A percentile compares a stretch with the other conserved stretches of the same genome.
Conservation (phyloP, 164 flowering plant species). For the Aristolochia fimbriata region DNA sequence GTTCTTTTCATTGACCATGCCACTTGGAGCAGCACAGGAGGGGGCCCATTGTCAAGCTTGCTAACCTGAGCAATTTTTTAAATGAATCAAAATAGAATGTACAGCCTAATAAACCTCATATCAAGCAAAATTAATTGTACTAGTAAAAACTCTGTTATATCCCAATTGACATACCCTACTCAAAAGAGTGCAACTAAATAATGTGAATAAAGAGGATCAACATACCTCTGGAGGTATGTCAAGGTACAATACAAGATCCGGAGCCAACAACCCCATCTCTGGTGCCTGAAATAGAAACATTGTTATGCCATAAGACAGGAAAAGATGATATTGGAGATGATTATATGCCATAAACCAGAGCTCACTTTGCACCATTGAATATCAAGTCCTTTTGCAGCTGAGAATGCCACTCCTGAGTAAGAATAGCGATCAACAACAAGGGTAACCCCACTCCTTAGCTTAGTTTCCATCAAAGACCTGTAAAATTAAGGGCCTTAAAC, state of each 20-base stretch:
- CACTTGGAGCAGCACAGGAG: neutral
- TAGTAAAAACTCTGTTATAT: neutral
- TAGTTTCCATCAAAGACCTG: slow-evolving; percentile 77
- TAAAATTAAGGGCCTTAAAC: neutral
- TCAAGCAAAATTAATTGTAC: too few relatives aligned
- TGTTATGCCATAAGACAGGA: neutral
- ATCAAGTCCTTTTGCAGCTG: slow-evolving; percentile 83
- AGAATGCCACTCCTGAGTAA: slow-evolving; percentile 90
- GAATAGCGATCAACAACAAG: slow-evolving; percentile 87
- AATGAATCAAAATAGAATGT: neutral
- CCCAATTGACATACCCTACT: neutral
- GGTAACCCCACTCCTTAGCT: slow-evolving; percentile 60
- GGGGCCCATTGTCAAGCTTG: too few relatives aligned
- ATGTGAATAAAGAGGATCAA: neutral
- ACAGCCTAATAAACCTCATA: neutral
- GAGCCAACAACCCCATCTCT: slow-evolving; percentile 64
- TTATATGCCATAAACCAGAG: too few relatives aligned
- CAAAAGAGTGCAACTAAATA: neutral
- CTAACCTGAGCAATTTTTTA: too few relatives aligned
- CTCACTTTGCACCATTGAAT: slow-evolving; percentile 90
- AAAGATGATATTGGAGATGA: neutral
- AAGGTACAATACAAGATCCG: slow-evolving; percentile 59
- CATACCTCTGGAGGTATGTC: slow-evolving; percentile 66
- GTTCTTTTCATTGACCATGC: too few relatives aligned
- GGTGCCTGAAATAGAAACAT: slow-evolving; percentile 35